These are phyloP conservation scores for Mucor plumbeus DNA, from an alignment of 371 early-diverging fungal genomes.

Conservation along the genomic window DNA sequence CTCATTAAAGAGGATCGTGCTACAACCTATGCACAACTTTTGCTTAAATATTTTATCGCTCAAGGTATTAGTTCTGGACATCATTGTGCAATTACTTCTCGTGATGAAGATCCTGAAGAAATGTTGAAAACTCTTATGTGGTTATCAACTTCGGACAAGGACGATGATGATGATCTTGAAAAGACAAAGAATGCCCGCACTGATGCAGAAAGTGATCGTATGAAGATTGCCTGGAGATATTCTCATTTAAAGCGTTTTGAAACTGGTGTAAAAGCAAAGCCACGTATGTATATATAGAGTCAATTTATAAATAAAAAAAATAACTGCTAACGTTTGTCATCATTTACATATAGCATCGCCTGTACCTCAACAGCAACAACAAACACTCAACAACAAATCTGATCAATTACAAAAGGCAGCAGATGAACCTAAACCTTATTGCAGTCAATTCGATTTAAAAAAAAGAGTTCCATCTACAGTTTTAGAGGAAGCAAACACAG, in stretches of 20 bases:
- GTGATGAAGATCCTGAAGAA: slow-evolving; percentile 66
- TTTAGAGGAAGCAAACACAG: slow-evolving; percentile 55
- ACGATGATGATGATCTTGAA: slow-evolving; percentile 58
- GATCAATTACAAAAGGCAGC: slow-evolving; percentile 14
- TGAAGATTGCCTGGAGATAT: slow-evolving; percentile 96
- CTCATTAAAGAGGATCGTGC: slow-evolving; percentile 84
- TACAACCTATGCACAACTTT: slow-evolving; percentile 83
- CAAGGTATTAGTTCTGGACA: slow-evolving; percentile 86
- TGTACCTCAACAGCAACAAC: slow-evolving; percentile 14
- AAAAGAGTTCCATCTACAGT: slow-evolving; percentile 60
- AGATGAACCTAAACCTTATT: slow-evolving; percentile 60
- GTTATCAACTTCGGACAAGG: slow-evolving; percentile 52
- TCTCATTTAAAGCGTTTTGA: slow-evolving; percentile 76
- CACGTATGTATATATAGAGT: slow-evolving; percentile 28
- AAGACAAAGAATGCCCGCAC: slow-evolving; percentile 40
- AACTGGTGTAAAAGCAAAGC: slow-evolving; percentile 42
- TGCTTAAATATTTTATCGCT: slow-evolving; percentile 82
- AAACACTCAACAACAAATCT: slow-evolving; percentile 13
- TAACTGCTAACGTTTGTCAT: background rate
- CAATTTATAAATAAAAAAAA: no score
- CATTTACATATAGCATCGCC: slow-evolving; percentile 28
- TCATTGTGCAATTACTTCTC: slow-evolving; percentile 70
- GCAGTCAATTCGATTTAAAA: slow-evolving; percentile 80
- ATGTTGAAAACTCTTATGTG: slow-evolving; percentile 67
- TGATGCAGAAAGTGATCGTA: slow-evolving; percentile 60